phyloP scores from a whole-genome alignment of 305 asterid genomes.

The Striga hermonthica region DNA sequence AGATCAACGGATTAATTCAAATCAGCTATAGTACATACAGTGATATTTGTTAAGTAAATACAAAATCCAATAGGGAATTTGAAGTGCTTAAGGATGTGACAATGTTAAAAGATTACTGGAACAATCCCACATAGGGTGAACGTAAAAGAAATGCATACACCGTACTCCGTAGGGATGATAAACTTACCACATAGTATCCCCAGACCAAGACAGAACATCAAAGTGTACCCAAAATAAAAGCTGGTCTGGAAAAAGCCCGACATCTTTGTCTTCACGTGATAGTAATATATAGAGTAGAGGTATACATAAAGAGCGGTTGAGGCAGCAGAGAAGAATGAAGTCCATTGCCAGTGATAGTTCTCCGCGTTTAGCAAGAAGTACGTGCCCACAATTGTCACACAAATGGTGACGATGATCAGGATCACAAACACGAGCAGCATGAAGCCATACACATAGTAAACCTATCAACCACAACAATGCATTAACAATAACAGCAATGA shows the following conservation, averaged over 20 bases:
- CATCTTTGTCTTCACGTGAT: slow-evolving; percentile 63
- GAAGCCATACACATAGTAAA: slow-evolving; percentile 81
- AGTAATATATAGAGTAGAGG: slow-evolving; percentile 66
- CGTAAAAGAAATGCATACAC: not conserved
- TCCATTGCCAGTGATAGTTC: slow-evolving; percentile 89
- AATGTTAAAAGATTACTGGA: not conserved
- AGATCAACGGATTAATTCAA: not conserved
- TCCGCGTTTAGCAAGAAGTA: slow-evolving; percentile 77
- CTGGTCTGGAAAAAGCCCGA: slow-evolving; percentile 73
- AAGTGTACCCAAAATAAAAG: slow-evolving; percentile 61
- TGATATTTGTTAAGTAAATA: not conserved
- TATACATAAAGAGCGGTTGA: slow-evolving; percentile 61
- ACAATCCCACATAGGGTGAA: too few species aligned
- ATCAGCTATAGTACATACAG: not conserved
- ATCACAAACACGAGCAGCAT: slow-evolving; percentile 74
- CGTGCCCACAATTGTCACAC: slow-evolving; percentile 74
- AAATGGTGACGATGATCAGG: slow-evolving; percentile 66
- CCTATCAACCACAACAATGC: slow-evolving; percentile 38
- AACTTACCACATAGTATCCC: slow-evolving; percentile 45
- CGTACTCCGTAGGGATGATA: not conserved
- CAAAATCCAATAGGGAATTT: not conserved
- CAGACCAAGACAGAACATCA: slow-evolving; percentile 46
- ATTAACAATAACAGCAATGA: not conserved
- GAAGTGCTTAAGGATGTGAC: not conserved
- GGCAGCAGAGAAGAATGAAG: slow-evolving; percentile 71